Evolutionary conservation across 2,329 filamentous ascomycete species (phyloP), one percentile per base, ranked within the genome.

Genomic region (Onygenales sp.): DNA sequence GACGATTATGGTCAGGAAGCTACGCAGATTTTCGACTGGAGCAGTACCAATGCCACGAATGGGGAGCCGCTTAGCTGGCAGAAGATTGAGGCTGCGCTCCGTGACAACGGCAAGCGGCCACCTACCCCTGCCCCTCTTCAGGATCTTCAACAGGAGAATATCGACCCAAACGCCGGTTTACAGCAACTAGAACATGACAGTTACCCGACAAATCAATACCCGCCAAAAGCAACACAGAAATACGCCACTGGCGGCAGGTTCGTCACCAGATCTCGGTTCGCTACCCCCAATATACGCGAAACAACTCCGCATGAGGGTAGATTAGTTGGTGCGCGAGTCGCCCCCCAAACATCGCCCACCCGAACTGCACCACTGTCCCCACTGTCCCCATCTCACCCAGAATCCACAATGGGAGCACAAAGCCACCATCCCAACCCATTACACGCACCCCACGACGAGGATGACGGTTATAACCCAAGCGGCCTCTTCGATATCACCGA

Each of bases 41-140:
- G 64, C 49, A 53, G 2, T 27, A 53, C 35, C 14, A 32, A 48
- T 8, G 11, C 39, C 2, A 39, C 32, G n/a, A 54, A 43, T 32
- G 36, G 38, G 21, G 66, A 68, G 50, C 66, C 65, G 9, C 57
- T 70, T 44, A 70, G 67, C 57, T 66, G 65, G 57, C 68, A 71
- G 55, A 66, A 63, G 54, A 72, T 70, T 57, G 71, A 67, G 66
- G 63, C 60, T 42, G 65, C 68, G 13, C 60, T 61, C 27, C 55
- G 51, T 35, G 57, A 55, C 21, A 44, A 54, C 32, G 46, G 21
- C 44, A 44, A 45, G 39, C 13, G 39, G 21, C 43, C 11, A n/a
- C 11, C 43, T 9, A 10, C 43, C 43, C 21, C 43, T 10, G 13
- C 17, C 43, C 10, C 43, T n/a, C 43, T 14, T 44, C 21, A 44